Evolutionary conservation across 306 rosid species (phyloP).

Genomic region (Corylus americana): DNA sequence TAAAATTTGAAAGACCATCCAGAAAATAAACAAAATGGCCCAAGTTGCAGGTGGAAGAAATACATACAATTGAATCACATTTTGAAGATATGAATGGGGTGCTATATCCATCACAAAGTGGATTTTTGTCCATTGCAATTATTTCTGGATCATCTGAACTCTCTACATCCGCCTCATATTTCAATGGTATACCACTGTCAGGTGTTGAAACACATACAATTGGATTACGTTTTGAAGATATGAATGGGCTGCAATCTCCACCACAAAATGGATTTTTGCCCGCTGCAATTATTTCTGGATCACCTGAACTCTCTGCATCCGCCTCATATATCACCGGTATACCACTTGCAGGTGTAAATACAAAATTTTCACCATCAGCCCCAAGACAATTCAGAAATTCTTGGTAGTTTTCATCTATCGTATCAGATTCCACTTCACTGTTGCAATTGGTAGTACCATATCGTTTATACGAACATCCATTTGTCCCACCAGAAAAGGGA

Average conservation of each 20-base stretch:
- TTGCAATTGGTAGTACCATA: neutral
- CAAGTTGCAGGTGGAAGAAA: constrained; percentile 19
- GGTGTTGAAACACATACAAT: constrained; percentile 39
- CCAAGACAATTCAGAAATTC: constrained; percentile 17
- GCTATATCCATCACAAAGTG: constrained; percentile 22
- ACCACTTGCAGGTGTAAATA: constrained; percentile 12
- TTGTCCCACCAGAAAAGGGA: neutral
- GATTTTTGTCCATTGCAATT: constrained; percentile 33
- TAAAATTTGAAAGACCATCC: neutral
- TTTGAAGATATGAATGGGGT: constrained; percentile 34
- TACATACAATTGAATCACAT: constrained; percentile 42
- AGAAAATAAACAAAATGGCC: constrained; percentile 9
- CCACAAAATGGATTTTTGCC: constrained; percentile 32
- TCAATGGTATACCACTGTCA: constrained; percentile 18
- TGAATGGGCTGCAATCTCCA: constrained; percentile 32
- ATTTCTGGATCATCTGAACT: constrained; percentile 44
- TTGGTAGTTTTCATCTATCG: constrained; percentile 35
- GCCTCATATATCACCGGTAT: constrained; percentile 20
- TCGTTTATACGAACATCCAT: neutral
- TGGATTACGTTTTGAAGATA: constrained; percentile 25
- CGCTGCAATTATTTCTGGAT: constrained; percentile 36
- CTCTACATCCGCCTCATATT: constrained; percentile 17
- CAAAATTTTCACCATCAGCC: constrained; percentile 18
- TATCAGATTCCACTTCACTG: constrained; percentile 17
- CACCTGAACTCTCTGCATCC: constrained; percentile 31